Evolutionary conservation across 2,329 filamentous ascomycete genomes (phyloP).

Genomic region (Xylariaceae sp.): DNA sequence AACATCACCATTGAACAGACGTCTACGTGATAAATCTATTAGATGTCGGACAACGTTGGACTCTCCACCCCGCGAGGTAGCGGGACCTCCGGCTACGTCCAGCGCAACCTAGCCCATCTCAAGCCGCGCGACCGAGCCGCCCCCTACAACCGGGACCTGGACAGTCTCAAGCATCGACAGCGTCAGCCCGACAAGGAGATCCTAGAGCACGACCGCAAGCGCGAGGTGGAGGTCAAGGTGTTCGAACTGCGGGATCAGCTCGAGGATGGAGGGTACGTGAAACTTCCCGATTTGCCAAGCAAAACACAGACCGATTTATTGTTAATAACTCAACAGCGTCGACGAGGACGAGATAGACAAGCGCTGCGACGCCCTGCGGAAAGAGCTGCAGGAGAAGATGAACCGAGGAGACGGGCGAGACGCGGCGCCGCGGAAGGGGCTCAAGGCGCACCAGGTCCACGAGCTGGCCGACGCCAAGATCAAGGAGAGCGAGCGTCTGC

Average conservation of each 20-base stretch:
- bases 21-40: background rate
- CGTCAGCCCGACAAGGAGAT: slow-evolving; percentile 90
- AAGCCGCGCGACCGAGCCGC: slow-evolving; percentile 78
- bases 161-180: slow-evolving; percentile 72
- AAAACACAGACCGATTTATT: slow-evolving; percentile 12
- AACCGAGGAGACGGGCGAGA: slow-evolving; percentile 45
- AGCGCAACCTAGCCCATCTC: slow-evolving; percentile 90
- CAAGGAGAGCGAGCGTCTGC: slow-evolving; percentile 86
- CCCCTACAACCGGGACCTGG: slow-evolving; percentile 74
- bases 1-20: background rate
- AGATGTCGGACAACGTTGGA: slow-evolving; percentile 96
- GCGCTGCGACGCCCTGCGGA: slow-evolving; percentile 67
- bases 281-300: background rate
- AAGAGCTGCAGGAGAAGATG: slow-evolving; percentile 62
- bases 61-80: slow-evolving; percentile 92
- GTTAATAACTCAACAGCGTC: slow-evolving; percentile 50
- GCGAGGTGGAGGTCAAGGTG: slow-evolving; percentile 90
- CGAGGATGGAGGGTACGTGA: slow-evolving; percentile 80
- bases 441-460: slow-evolving; percentile 94
- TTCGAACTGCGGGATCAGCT: slow-evolving; percentile 86
- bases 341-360: slow-evolving; percentile 91
- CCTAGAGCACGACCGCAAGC: slow-evolving; percentile 88
- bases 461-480: slow-evolving; percentile 96
- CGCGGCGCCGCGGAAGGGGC: slow-evolving; percentile 52
- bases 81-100: slow-evolving; percentile 96